Percentiles rank a stretch among this genome's conserved stretches.
Evolutionary conservation across 1,139 yeast genomes (phyloP).

Genomic region (Suhomyces bokatorum): DNA sequence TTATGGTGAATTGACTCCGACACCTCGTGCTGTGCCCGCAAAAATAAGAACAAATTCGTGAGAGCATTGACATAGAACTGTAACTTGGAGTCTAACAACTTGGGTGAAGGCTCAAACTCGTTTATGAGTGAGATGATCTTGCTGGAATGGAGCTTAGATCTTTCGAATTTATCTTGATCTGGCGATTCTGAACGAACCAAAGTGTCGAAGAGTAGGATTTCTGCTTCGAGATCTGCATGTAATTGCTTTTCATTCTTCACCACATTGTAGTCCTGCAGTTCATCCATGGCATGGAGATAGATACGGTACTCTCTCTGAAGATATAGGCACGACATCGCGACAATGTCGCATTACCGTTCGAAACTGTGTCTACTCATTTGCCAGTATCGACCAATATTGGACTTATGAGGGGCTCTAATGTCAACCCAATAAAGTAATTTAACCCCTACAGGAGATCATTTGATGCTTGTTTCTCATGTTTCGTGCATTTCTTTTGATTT

Average conservation of each 20-base stretch:
- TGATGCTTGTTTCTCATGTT: too few species aligned
- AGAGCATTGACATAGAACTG: conserved; percentile 31
- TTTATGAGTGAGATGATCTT: conserved; percentile 21
- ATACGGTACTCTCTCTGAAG: background rate
- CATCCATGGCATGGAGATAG: conserved; percentile 21
- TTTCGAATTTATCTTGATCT: conserved; percentile 12
- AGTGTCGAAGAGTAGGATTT: conserved; percentile 1
- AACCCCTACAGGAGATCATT: too few species aligned
- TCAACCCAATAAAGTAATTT: too few species aligned
- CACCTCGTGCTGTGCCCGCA: background rate
- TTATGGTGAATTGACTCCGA: background rate
- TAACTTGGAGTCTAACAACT: conserved; percentile 47
- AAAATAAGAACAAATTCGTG: conserved; percentile 28
- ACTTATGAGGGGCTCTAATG: too few species aligned
- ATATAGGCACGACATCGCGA: conserved; percentile 1
- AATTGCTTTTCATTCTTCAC: conserved; percentile 22
- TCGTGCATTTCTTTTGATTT: too few species aligned
- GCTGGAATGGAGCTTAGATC: conserved; percentile 9
- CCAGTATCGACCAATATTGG: too few species aligned
- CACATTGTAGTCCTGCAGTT: conserved; percentile 19
- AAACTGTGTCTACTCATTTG: background rate
- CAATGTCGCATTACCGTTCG: background rate
- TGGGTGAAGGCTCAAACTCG: conserved; percentile 60
- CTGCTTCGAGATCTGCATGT: conserved; percentile 15
- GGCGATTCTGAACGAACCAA: conserved; percentile 4